Conservation (phyloP, 495 filamentous ascomycete genomes). For the Aspergillus egyptiacus region DNA sequence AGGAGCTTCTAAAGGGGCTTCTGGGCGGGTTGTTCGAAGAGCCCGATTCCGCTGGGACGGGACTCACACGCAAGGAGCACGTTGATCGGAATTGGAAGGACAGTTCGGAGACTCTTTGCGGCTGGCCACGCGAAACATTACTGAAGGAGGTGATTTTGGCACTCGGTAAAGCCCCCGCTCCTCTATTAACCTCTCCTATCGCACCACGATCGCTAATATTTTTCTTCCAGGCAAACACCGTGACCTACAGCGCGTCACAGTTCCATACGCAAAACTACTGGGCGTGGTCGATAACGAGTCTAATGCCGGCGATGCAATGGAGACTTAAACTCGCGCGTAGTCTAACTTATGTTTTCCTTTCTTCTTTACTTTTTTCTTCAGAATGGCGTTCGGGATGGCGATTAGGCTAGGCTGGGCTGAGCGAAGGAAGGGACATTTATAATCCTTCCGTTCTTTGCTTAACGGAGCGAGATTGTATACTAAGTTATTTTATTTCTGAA, state of each 20-base stretch:
- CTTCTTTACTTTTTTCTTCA: constrained; percentile 8
- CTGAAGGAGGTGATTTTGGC: constrained; percentile 86
- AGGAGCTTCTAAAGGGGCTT: constrained; percentile 77
- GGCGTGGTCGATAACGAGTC: constrained; percentile 48
- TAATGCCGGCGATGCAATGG: constrained; percentile 49
- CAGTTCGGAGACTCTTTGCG: constrained; percentile 57
- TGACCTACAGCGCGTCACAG: constrained; percentile 82
- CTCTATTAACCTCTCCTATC: not conserved
- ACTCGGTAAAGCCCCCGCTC: constrained; percentile 62
- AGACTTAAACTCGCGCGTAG: constrained; percentile 27
- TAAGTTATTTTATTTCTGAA: no score
- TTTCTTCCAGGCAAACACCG: constrained; percentile 72
- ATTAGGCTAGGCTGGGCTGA: no score
- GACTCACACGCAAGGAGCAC: constrained; percentile 46
- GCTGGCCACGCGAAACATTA: constrained; percentile 80
- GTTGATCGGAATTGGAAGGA: constrained; percentile 53
- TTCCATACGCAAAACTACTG: constrained; percentile 78
- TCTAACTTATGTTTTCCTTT: not conserved
- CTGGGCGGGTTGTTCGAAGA: constrained; percentile 63
- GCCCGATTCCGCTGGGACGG: constrained; percentile 13
- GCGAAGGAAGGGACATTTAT: no score
- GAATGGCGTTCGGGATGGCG: constrained; percentile 7
- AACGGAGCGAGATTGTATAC: no score
- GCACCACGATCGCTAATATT: constrained; percentile 27
- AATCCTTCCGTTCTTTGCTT: no score